Percentiles rank a stretch among this genome's conserved stretches.
Conservation (phyloP, 2,329 filamentous ascomycete species). For the Penicillium sp. region DNA sequence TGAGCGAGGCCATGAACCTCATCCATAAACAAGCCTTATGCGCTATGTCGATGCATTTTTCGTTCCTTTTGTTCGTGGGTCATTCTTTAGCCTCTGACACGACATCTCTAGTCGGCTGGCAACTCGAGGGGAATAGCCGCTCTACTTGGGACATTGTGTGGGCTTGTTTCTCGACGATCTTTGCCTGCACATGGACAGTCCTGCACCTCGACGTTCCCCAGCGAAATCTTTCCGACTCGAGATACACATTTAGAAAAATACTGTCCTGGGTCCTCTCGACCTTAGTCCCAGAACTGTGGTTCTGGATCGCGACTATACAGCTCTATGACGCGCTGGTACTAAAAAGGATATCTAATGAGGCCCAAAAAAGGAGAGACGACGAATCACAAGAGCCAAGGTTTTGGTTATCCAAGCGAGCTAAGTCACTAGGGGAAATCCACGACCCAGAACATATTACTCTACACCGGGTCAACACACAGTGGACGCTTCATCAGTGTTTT, state of each 20-base stretch:
- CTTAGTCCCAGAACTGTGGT: slow-evolving; percentile 8
- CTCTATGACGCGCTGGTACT: neutral
- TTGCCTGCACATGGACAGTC: slow-evolving; percentile 17
- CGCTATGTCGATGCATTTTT: no score
- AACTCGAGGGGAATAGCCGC: slow-evolving; percentile 9
- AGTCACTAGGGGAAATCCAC: neutral
- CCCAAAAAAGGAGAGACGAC: neutral
- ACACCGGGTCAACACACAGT: neutral
- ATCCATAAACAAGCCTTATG: no score
- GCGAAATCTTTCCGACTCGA: neutral
- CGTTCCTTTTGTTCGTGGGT: neutral
- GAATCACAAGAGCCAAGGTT: neutral
- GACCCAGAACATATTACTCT: neutral
- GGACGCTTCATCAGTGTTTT: slow-evolving; percentile 3
- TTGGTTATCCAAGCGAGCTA: neutral
- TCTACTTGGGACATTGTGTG: slow-evolving; percentile 18
- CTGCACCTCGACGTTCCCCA: slow-evolving; percentile 10
- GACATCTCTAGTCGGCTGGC: slow-evolving; percentile 9
- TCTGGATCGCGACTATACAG: neutral
- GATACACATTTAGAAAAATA: neutral
- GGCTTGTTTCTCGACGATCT: slow-evolving; percentile 14
- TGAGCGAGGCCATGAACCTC: no score
- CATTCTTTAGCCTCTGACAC: slow-evolving; percentile 1
- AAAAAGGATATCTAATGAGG: slow-evolving; percentile 1
- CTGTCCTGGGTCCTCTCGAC: neutral